phyloP scores from a whole-genome alignment of 352 stramenopile genomes.

The Pythium apleroticum region DNA sequence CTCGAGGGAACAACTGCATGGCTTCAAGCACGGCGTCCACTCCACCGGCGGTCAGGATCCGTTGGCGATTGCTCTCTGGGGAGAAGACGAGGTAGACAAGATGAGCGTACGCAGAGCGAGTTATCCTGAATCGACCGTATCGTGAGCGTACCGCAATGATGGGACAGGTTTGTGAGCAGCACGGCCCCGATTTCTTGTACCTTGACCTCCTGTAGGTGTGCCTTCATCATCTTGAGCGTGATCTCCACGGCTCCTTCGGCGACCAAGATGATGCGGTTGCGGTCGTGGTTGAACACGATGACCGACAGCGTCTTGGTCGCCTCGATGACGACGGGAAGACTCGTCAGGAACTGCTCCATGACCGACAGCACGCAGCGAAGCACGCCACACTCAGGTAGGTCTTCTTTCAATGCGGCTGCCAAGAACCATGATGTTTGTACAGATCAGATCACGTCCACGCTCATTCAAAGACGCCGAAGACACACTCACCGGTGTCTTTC shows the following conservation, averaged over 20 bases:
- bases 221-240: slow-evolving; percentile 63
- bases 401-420: slow-evolving; percentile 65
- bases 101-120: slow-evolving; percentile 13
- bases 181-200: slow-evolving; percentile 77
- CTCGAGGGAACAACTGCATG: slow-evolving; percentile 84
- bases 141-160: slow-evolving; percentile 65
- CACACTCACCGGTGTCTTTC: slow-evolving; percentile 41
- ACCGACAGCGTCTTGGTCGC: slow-evolving; percentile 79
- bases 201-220: slow-evolving; percentile 48
- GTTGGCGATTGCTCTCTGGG: slow-evolving; percentile 81
- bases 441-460: not conserved
- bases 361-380: slow-evolving; percentile 58
- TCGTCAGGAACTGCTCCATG: slow-evolving; percentile 57
- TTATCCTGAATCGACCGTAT: slow-evolving; percentile 8
- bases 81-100: slow-evolving; percentile 14
- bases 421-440: slow-evolving; percentile 4
- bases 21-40: slow-evolving; percentile 80
- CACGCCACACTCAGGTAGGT: slow-evolving; percentile 65
- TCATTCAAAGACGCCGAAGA: not conserved
- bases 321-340: slow-evolving; percentile 70
- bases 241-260: slow-evolving; percentile 60
- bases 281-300: slow-evolving; percentile 67
- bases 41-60: slow-evolving; percentile 64
- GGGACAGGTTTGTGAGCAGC: slow-evolving; percentile 84
- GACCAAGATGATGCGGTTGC: slow-evolving; percentile 75